Base-by-base conservation (phyloP, 139 green algal genomes). In the Auxenochlorella protothecoides region DNA sequence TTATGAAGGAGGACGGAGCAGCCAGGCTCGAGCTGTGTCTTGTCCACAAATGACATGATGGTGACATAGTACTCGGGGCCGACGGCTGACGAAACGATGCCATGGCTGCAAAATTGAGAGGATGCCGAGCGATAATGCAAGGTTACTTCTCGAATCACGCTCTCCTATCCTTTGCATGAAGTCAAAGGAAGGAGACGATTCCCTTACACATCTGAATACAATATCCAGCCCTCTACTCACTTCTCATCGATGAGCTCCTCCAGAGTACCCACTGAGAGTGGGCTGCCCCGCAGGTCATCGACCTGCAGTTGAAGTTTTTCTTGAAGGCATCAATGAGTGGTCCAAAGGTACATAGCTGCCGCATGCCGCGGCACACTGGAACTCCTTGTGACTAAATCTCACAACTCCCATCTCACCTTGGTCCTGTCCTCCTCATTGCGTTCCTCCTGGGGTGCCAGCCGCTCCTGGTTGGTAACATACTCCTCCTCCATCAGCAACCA, bases 231-330 rank as follows among this genome's bases (percentile, higher is more conserved):
- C 27, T 44, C 27, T 53, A 61, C 84, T 80, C 74, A 96, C 83
- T 95, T 97, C 76, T 99, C 95, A 76, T 99, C 95, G 69, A 99
- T 98, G 78, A 99, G 96, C 82, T 99, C 95, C 71, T 99, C 95
- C 59, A 99, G 80, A 3, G 78, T 93, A 55, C 95, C 95, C 12
- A 99, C 95, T 52, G 75, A 95, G 68, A 99, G 88, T 2, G 95
- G 95, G 5, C 85, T 89, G 4, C 95, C 95, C 51, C 95, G 82
- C 64, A 99, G 76, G 64, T 99, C 95, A 77, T 99, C 95, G 5
- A 99, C 89, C 85, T 96, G 84, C 27, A 44, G 27, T 44, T 44
- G 27, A 44, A 44, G 27, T 44, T 44, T 44, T 44, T 44, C 27
- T 44, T 44, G 27, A 44, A 0, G 27, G 27, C 27, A 44, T 44